Evolutionary conservation across 2,329 filamentous ascomycete genomes (phyloP), one percentile per base, ranked within the genome.

Genomic region (Diaporthe aspalathi): DNA sequence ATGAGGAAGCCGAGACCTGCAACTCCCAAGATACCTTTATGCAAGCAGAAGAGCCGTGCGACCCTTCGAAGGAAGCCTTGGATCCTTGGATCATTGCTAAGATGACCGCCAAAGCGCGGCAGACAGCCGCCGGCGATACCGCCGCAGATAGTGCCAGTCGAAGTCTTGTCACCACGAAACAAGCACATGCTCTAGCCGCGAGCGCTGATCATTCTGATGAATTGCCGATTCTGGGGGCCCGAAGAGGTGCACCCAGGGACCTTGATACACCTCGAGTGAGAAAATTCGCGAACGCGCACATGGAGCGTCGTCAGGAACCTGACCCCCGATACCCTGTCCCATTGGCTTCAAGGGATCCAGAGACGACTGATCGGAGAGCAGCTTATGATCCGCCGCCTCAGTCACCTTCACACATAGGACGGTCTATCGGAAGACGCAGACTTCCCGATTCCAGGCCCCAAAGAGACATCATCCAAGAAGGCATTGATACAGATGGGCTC

Each of bases 71-170:
- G 16, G 72, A 76, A 65, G 75, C 67, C 12, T 72, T 83, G 7
- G 83, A 84, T 69, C 82, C 82, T 27, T 84, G 81, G 81, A 72
- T 78, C 8, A 82, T 83, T 73, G 80, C 82, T 35, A 83, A 81
- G 72, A 77, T 81, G 76, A 80, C 75, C 43, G 74, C 76, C n/a
- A 73, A 76, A 38, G 45, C 57, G 49, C 66, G 66, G 20, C 65
- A 63, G 29, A 22, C 22, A 20, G 16, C 40, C 27, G 45, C 47
- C 32, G 12, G n/a, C 7, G 17, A 63, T 45, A 11, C 5, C 35
- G 16, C 50, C 5, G 27, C 32, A n/a, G 16, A 14, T 9, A 29
- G 29, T 17, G 16, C 24, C 35, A 6, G 29, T 54, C 65, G 43
- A n/a, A 17, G 14, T 20, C 5, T 50, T 57, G n/a, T 8, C 29